Percentiles rank a stretch among this genome's conserved stretches.
These are phyloP conservation scores for Trichomonascaceae sp. DNA, from an alignment of 1,139 yeast species.

Conservation along the genomic window DNA sequence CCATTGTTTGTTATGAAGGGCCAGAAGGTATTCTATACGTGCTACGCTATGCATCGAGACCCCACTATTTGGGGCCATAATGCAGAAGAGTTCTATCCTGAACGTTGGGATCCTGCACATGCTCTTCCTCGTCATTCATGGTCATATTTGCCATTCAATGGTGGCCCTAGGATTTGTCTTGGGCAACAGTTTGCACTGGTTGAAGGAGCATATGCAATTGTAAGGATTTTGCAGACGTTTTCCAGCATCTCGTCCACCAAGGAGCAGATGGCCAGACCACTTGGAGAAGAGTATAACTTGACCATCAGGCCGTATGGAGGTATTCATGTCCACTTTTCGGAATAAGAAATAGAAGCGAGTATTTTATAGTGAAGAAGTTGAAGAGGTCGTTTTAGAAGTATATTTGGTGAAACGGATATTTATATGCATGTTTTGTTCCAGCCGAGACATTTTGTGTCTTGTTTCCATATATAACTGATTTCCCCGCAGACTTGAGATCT, in stretches of 20 bases:
- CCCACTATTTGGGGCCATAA: constrained; percentile 45
- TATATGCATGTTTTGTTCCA: too few species aligned
- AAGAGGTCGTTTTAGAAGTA: neutral
- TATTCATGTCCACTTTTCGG: constrained; percentile 27
- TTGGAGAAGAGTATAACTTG: constrained; percentile 12
- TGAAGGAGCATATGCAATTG: constrained; percentile 45
- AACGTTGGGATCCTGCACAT: constrained; percentile 38
- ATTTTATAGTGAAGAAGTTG: neutral
- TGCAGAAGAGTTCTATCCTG: constrained; percentile 44
- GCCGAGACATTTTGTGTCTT: too few species aligned
- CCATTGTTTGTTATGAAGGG: constrained; percentile 48
- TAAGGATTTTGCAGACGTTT: constrained; percentile 37
- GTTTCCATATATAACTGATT: too few species aligned
- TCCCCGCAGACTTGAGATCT: too few species aligned
- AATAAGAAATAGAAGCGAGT: neutral
- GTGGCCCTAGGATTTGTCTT: constrained; percentile 56
- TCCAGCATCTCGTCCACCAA: constrained; percentile 11
- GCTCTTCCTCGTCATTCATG: constrained; percentile 30
- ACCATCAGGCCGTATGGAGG: constrained; percentile 36
- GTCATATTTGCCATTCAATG: constrained; percentile 53
- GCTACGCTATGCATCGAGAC: constrained; percentile 44
- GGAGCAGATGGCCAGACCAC: neutral
- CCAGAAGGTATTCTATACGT: constrained; percentile 40
- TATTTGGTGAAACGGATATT: neutral
- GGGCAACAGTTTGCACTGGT: constrained; percentile 58